A percentile compares a stretch with the other conserved stretches of the same genome.
Conservation (phyloP, 2,329 filamentous ascomycete genomes). For the Eurotiales sp. region DNA sequence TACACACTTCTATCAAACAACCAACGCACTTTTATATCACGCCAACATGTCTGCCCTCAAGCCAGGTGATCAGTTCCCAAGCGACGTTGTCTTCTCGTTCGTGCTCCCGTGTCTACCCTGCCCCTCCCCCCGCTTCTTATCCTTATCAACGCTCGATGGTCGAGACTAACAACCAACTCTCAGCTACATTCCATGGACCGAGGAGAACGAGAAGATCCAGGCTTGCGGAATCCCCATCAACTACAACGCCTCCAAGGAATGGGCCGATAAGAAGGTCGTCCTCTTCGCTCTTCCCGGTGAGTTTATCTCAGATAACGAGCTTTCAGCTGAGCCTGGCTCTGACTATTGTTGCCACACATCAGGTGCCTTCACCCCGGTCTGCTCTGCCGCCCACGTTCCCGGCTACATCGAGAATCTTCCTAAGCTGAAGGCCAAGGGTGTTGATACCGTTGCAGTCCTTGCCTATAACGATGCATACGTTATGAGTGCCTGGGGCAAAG, state of each 20-base stretch:
- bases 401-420: conserved; percentile 71
- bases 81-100: conserved; percentile 72
- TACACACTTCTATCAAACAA: neutral
- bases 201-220: conserved; percentile 65
- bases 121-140: neutral
- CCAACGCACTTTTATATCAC: neutral
- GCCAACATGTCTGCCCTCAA: conserved; percentile 64
- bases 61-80: conserved; percentile 78
- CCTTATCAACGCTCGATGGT: neutral
- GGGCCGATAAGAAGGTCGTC: conserved; percentile 68
- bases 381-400: conserved; percentile 75
- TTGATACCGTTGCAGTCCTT: conserved; percentile 77
- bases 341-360: neutral
- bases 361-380: conserved; percentile 82
- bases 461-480: conserved; percentile 83
- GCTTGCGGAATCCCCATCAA: conserved; percentile 73
- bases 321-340: neutral
- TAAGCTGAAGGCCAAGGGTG: conserved; percentile 72
- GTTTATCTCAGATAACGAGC: conserved; percentile 13
- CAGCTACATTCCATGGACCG: conserved; percentile 73
- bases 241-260: conserved; percentile 77
- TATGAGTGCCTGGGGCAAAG: conserved; percentile 88
- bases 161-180: conserved; percentile 3
- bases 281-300: conserved; percentile 65
- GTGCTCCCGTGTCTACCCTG: conserved; percentile 29